A percentile compares a stretch with the other conserved stretches of the same genome.
Evolutionary conservation across 2,329 filamentous ascomycete genomes (phyloP).

Genomic region (Verticillium tricorpus): DNA sequence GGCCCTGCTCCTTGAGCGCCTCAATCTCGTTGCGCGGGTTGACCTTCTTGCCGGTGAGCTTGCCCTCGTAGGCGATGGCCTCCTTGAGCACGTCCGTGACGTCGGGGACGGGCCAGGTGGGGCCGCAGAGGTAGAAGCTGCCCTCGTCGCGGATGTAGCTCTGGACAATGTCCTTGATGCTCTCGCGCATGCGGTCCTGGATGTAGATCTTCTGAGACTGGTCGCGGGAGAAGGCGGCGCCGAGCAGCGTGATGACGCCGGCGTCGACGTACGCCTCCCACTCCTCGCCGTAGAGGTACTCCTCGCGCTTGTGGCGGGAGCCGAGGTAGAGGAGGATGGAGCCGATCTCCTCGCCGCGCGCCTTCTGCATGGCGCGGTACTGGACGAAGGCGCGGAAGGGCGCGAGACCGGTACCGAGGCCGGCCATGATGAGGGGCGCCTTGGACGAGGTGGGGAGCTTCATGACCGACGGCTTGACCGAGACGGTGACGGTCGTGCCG

Average conservation of each 20-base stretch:
- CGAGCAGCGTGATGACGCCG: constrained; percentile 90
- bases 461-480: constrained; percentile 98
- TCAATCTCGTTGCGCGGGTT: constrained; percentile 91
- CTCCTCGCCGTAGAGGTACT: constrained; percentile 98
- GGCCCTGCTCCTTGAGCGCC: constrained; percentile 86
- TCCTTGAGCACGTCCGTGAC: constrained; percentile 92
- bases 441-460: constrained; percentile 87
- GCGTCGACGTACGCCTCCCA: constrained; percentile 98
- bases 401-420: constrained; percentile 93
- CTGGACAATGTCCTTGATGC: constrained; percentile 73
- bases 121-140: constrained; percentile 94
- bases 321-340: constrained; percentile 94
- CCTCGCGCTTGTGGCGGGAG: constrained; percentile 93
- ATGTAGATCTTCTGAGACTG: constrained; percentile 99
- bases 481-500: constrained; percentile 79
- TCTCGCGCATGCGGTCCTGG: constrained; percentile 95
- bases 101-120: constrained; percentile 97
- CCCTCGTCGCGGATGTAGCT: constrained; percentile 86
- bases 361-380: constrained; percentile 96
- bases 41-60: constrained; percentile 69
- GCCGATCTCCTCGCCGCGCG: constrained; percentile 93
- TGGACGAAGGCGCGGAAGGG: constrained; percentile 99
- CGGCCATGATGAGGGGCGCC: constrained; percentile 96
- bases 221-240: constrained; percentile 91
- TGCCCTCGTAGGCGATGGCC: constrained; percentile 75